Evolutionary conservation across 148 eudicot species (phyloP).

Genomic region (Suaeda aralocaspica): DNA sequence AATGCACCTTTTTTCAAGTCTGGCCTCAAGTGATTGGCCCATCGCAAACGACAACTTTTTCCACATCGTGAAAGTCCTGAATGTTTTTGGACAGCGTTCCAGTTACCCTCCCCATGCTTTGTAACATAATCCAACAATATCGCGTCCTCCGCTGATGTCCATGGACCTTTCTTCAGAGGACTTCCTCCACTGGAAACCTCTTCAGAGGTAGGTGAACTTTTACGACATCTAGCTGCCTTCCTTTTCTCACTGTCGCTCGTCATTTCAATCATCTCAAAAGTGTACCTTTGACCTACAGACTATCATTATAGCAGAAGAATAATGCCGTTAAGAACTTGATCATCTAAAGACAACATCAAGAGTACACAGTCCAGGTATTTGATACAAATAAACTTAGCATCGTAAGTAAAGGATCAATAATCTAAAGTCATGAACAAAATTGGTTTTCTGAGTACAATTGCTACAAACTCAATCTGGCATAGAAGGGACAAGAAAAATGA

Average conservation of each 20-base stretch:
- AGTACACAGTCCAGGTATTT: not conserved
- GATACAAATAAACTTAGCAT: not conserved
- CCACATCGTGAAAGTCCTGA: slow-evolving; percentile 92
- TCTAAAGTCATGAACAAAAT: not conserved
- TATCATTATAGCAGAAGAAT: slow-evolving; percentile 14
- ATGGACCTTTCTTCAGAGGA: slow-evolving; percentile 82
- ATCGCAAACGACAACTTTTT: slow-evolving; percentile 89
- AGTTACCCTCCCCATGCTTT: slow-evolving; percentile 89
- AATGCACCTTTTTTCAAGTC: slow-evolving; percentile 86
- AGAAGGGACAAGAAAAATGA: not conserved
- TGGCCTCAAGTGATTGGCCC: slow-evolving; percentile 99
- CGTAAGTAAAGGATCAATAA: not conserved
- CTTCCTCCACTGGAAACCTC: slow-evolving; percentile 48
- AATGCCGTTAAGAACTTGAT: not conserved
- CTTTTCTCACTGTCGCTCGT: slow-evolving; percentile 58
- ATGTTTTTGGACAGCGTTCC: slow-evolving; percentile 91
- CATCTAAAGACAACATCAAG: slow-evolving; percentile 7
- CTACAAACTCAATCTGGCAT: not conserved
- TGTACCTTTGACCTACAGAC: slow-evolving; percentile 15
- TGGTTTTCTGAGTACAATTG: not conserved
- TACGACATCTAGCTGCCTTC: slow-evolving; percentile 38
- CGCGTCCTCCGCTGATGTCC: slow-evolving; percentile 90
- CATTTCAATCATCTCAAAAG: slow-evolving; percentile 41
- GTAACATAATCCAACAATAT: slow-evolving; percentile 78
- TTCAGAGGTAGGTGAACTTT: slow-evolving; percentile 47